Evolutionary conservation across 148 eudicot genomes (phyloP).

Genomic region (Rhododendron mucronatum): DNA sequence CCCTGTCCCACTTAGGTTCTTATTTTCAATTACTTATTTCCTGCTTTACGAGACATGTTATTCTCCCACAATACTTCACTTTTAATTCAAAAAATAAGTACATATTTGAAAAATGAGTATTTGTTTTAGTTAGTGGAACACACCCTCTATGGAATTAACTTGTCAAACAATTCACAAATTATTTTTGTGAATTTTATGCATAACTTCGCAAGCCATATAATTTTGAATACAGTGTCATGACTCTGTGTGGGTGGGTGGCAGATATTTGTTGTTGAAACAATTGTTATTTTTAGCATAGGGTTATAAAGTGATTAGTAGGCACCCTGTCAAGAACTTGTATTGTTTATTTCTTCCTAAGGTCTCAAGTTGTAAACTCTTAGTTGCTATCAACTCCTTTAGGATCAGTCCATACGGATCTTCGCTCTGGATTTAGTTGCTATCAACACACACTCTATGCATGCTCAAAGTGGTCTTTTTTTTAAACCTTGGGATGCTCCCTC

Average conservation of each 20-base stretch:
- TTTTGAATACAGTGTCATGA: too few species aligned
- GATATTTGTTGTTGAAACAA: neutral
- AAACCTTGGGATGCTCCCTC: neutral
- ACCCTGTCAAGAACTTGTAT: neutral
- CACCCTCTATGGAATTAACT: too few species aligned
- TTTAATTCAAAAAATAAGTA: too few species aligned
- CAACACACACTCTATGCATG: neutral
- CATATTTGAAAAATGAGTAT: too few species aligned
- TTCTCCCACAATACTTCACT: too few species aligned
- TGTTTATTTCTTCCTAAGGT: neutral
- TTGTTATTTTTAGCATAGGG: neutral
- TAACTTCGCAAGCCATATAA: too few species aligned
- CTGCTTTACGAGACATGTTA: too few species aligned
- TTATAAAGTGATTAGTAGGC: neutral
- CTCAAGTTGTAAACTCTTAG: neutral
- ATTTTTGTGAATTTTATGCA: too few species aligned
- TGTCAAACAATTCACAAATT: too few species aligned
- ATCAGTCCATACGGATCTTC: neutral
- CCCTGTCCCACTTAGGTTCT: too few species aligned
- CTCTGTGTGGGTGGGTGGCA: neutral
- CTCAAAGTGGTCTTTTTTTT: neutral
- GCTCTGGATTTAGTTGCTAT: neutral
- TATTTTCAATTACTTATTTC: too few species aligned
- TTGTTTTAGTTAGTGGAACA: too few species aligned
- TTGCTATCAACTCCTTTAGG: neutral